Evolutionary conservation across 176 grass and related monocot species (phyloP).

Genomic region (Tillandsia fasciculata): DNA sequence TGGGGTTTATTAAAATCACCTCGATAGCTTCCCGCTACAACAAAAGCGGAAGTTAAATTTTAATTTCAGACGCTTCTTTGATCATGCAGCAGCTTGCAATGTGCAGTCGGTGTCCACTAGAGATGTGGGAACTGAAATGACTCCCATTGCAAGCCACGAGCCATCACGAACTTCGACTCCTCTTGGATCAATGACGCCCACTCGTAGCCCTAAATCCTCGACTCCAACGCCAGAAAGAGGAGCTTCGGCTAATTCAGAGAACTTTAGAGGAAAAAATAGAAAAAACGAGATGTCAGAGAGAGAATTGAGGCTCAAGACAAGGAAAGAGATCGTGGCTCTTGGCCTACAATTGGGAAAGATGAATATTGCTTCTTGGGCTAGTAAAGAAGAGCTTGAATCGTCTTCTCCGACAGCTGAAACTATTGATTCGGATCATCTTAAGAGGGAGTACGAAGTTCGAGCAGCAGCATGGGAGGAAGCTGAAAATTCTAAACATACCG

Average conservation of each 20-base stretch:
- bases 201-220: constrained; percentile 60
- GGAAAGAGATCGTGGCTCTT: constrained; percentile 83
- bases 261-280: constrained; percentile 44
- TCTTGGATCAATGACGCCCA: constrained; percentile 64
- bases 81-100: constrained; percentile 34
- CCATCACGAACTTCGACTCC: constrained; percentile 68
- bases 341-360: constrained; percentile 91
- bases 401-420: constrained; percentile 37
- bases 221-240: constrained; percentile 67
- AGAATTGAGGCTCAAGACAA: constrained; percentile 63
- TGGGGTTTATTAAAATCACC: too few relatives aligned
- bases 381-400: constrained; percentile 66
- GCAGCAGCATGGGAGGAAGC: constrained; percentile 73
- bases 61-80: neutral
- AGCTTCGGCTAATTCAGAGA: constrained; percentile 26
- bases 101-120: constrained; percentile 48
- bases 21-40: too few relatives aligned
- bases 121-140: constrained; percentile 97
- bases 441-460: constrained; percentile 55
- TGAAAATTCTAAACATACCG: constrained; percentile 67
- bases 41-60: too few relatives aligned
- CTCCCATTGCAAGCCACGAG: constrained; percentile 78
- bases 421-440: constrained; percentile 41
- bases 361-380: constrained; percentile 95
- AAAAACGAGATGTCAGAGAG: constrained; percentile 51